Conservation (phyloP, 805 yeast species). For the Wickerhamiella brachini region DNA sequence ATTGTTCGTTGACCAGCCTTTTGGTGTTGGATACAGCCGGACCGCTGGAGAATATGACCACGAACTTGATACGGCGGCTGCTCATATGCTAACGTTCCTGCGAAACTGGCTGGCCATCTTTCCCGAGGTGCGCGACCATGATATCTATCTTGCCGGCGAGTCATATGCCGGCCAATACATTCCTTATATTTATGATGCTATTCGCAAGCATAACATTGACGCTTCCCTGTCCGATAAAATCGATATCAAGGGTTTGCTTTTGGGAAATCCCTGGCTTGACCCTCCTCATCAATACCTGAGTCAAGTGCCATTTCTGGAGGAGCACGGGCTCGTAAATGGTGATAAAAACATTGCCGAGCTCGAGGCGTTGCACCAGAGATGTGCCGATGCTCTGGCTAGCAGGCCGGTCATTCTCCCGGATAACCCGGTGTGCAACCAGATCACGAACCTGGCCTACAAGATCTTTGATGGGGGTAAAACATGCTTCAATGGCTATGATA, state of each 20-base stretch:
- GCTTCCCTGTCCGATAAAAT: slow-evolving; percentile 13
- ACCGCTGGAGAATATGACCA: slow-evolving; percentile 30
- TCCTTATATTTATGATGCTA: slow-evolving; percentile 65
- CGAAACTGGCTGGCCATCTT: slow-evolving; percentile 52
- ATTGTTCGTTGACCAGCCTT: slow-evolving; percentile 86
- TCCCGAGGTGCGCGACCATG: slow-evolving; percentile 53
- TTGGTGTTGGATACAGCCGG: slow-evolving; percentile 81
- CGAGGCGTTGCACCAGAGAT: slow-evolving; percentile 17
- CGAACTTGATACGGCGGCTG: slow-evolving; percentile 35
- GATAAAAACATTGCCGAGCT: slow-evolving; percentile 16
- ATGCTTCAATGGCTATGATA: slow-evolving; percentile 79
- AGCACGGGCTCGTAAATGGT: slow-evolving; percentile 39
- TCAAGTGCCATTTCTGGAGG: slow-evolving; percentile 55
- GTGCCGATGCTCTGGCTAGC: slow-evolving; percentile 15
- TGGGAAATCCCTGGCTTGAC: slow-evolving; percentile 93
- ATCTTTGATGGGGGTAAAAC: slow-evolving; percentile 20
- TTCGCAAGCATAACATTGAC: slow-evolving; percentile 35
- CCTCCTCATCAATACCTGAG: slow-evolving; percentile 76
- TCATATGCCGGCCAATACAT: slow-evolving; percentile 95
- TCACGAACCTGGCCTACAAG: slow-evolving; percentile 27
- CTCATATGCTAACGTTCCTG: slow-evolving; percentile 52
- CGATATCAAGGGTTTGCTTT: slow-evolving; percentile 50
- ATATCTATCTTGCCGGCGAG: slow-evolving; percentile 79
- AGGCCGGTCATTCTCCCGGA: slow-evolving; percentile 11
- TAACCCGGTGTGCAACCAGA: slow-evolving; percentile 25